Evolutionary conservation across 371 early-diverging fungal species (phyloP).

Genomic region (Rhizopus arrhizus): DNA sequence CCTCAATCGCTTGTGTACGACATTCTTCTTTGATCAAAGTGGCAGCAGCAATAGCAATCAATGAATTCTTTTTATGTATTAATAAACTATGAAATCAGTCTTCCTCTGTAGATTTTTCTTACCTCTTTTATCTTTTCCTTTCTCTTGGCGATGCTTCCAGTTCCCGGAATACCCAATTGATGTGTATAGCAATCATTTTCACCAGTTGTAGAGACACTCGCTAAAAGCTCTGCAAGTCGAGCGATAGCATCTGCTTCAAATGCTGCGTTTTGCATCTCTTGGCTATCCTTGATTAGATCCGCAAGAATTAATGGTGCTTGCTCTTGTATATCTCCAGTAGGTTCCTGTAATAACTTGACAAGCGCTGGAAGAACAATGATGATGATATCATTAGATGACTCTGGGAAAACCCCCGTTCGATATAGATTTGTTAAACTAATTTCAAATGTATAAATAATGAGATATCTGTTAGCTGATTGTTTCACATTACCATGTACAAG

Average conservation of each 20-base stretch:
- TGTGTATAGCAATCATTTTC: slow-evolving; percentile 45
- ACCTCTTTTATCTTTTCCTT: slow-evolving; percentile 71
- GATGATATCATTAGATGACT: slow-evolving; percentile 60
- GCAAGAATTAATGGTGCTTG: slow-evolving; percentile 74
- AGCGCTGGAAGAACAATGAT: slow-evolving; percentile 74
- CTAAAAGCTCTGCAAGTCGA: slow-evolving; percentile 65
- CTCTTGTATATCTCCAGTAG: slow-evolving; percentile 62
- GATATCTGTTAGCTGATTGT: slow-evolving; percentile 26
- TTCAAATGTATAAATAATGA: slow-evolving; percentile 40
- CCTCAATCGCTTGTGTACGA: slow-evolving; percentile 80
- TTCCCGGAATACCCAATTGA: slow-evolving; percentile 42
- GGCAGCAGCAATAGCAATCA: slow-evolving; percentile 80
- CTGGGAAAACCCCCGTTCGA: slow-evolving; percentile 62
- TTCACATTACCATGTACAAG: slow-evolving; percentile 64
- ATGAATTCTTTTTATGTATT: slow-evolving; percentile 48
- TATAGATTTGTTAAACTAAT: slow-evolving; percentile 70
- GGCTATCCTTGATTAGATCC: slow-evolving; percentile 73
- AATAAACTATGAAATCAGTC: too few relatives aligned
- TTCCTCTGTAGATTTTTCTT: background rate
- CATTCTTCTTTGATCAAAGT: slow-evolving; percentile 79
- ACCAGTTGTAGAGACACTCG: slow-evolving; percentile 41
- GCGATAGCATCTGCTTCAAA: slow-evolving; percentile 79
- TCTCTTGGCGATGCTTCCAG: slow-evolving; percentile 56
- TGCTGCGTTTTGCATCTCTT: slow-evolving; percentile 79
- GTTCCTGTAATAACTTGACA: slow-evolving; percentile 71